Evolutionary conservation across 1,284 basidiomycete species (phyloP).

Genomic region (Sporisorium sorghi): DNA sequence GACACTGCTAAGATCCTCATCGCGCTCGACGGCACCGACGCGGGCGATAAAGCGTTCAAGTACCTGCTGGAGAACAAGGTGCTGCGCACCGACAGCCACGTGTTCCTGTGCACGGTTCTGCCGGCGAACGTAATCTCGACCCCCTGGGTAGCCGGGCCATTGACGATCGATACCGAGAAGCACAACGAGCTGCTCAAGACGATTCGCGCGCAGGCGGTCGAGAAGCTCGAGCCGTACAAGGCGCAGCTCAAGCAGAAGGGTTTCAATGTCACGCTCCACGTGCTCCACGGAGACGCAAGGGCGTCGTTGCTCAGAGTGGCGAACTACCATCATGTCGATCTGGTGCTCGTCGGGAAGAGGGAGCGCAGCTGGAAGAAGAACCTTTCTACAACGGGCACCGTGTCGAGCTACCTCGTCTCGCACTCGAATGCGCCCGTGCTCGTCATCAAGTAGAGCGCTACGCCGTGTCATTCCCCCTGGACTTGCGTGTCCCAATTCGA

Average conservation of each 20-base stretch:
- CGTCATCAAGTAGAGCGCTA: slow-evolving; percentile 61
- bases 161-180: slow-evolving; percentile 63
- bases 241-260: slow-evolving; percentile 54
- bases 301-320: slow-evolving; percentile 59
- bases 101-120: slow-evolving; percentile 64
- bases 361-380: slow-evolving; percentile 59
- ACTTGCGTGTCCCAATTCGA: too few species aligned
- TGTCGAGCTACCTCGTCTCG: slow-evolving; percentile 58
- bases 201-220: slow-evolving; percentile 59
- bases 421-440: slow-evolving; percentile 64
- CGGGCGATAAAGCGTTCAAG: slow-evolving; percentile 64
- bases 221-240: slow-evolving; percentile 65
- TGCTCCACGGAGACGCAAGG: slow-evolving; percentile 63
- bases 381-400: slow-evolving; percentile 49
- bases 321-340: slow-evolving; percentile 60
- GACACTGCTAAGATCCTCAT: slow-evolving; percentile 58
- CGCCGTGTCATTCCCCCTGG: background rate
- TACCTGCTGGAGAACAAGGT: slow-evolving; percentile 59
- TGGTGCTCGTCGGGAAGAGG: slow-evolving; percentile 55
- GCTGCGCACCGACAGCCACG: slow-evolving; percentile 51
- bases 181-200: slow-evolving; percentile 65
- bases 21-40: slow-evolving; percentile 66
- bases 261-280: slow-evolving; percentile 65
- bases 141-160: slow-evolving; percentile 65
- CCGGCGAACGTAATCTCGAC: slow-evolving; percentile 62